Evolutionary conservation across 768 basidiomycete genomes (phyloP).

Genomic region (Suillus paluster): DNA sequence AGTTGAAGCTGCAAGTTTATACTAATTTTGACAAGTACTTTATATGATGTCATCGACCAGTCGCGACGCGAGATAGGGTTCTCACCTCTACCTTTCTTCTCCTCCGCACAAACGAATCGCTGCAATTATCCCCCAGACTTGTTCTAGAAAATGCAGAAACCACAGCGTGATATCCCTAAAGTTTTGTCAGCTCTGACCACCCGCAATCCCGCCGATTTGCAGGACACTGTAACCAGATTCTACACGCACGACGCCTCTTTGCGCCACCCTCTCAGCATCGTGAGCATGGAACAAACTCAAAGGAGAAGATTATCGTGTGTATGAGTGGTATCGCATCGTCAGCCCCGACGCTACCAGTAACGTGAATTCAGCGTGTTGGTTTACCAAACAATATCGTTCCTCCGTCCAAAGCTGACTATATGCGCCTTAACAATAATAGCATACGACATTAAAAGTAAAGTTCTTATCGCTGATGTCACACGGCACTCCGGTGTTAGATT

Average conservation of each 20-base stretch:
- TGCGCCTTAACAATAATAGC: conserved; percentile 32
- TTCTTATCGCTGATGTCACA: conserved; percentile 49
- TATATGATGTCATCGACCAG: neutral
- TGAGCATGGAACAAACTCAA: conserved; percentile 50
- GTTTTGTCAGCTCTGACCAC: conserved; percentile 50
- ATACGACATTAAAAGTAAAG: conserved; percentile 45
- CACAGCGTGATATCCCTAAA: conserved; percentile 47
- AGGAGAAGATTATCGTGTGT: conserved; percentile 55
- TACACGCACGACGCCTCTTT: conserved; percentile 57
- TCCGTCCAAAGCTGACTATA: neutral
- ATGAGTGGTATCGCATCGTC: conserved; percentile 68
- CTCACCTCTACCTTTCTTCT: too few relatives aligned
- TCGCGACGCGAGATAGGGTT: too few relatives aligned
- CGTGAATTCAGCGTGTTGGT: conserved; percentile 40
- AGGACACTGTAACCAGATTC: conserved; percentile 49
- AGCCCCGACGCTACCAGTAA: conserved; percentile 50
- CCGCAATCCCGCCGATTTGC: conserved; percentile 52
- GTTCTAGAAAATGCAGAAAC: conserved; percentile 51
- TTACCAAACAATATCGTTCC: neutral
- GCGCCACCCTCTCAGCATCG: conserved; percentile 57
- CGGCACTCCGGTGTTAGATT: conserved; percentile 56
- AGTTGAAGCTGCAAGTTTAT: too few relatives aligned
- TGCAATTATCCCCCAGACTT: neutral
- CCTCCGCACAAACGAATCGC: neutral
- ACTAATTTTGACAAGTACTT: too few relatives aligned